Percentiles rank a stretch among this genome's conserved stretches.
These are phyloP conservation scores for Chenopodium berlandieri DNA, from an alignment of 148 eudicot species.

Conservation along the genomic window DNA sequence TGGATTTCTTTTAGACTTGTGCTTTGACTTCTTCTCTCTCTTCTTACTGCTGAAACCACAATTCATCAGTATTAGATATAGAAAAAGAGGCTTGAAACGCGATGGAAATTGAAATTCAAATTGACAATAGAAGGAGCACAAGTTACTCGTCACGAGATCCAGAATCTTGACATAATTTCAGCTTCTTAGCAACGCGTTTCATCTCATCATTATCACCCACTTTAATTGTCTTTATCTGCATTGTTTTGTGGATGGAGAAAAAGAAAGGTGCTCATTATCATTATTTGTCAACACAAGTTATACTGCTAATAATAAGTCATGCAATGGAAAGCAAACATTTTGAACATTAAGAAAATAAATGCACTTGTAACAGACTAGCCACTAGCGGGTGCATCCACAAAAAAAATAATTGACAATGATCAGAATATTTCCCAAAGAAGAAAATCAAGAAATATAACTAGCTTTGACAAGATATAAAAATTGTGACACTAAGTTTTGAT, in stretches of 20 bases:
- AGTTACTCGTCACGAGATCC: constrained; percentile 86
- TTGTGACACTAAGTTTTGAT: neutral
- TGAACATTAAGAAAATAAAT: neutral
- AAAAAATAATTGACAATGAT: neutral
- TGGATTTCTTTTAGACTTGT: constrained; percentile 65
- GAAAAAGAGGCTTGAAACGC: neutral
- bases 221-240: constrained; percentile 58
- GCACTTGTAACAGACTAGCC: neutral
- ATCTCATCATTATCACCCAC: constrained; percentile 54
- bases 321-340: neutral
- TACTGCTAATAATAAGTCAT: neutral
- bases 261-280: neutral
- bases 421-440: neutral
- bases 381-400: neutral
- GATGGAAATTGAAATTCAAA: neutral
- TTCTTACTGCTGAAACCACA: constrained; percentile 63
- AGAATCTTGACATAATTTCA: constrained; percentile 77
- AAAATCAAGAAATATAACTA: no score
- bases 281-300: neutral
- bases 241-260: neutral
- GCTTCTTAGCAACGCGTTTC: constrained; percentile 81
- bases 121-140: constrained; percentile 16
- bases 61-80: constrained; percentile 17
- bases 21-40: constrained; percentile 70
- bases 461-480: neutral